phyloP scores from a whole-genome alignment of 345 rosid genomes.

The Citrus australasica region DNA sequence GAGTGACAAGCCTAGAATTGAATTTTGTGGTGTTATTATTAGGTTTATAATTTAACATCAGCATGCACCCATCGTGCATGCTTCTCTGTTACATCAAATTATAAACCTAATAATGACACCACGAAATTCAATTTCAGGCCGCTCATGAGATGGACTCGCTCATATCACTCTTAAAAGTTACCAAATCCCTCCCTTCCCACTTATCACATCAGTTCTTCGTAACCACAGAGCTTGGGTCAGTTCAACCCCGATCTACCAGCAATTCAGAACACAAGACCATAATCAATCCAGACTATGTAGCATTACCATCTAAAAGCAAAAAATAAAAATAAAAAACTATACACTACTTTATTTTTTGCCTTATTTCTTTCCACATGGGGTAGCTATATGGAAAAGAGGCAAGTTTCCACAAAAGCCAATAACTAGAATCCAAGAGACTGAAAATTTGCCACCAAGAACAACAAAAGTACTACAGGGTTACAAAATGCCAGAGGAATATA shows the following conservation, averaged over 20 bases:
- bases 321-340: background rate
- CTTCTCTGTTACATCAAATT: background rate
- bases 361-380: background rate
- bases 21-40: background rate
- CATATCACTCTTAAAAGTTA: background rate
- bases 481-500: background rate
- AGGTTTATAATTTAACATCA: background rate
- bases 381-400: background rate
- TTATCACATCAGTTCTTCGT: background rate
- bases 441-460: background rate
- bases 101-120: background rate
- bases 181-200: background rate
- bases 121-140: background rate
- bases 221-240: background rate
- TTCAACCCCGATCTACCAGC: conserved; percentile 12
- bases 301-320: background rate
- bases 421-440: background rate
- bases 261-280: conserved; percentile 1
- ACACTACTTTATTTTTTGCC: background rate
- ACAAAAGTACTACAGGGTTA: background rate
- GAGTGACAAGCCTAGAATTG: background rate
- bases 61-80: background rate
- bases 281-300: background rate
- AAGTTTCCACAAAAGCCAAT: background rate
- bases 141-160: background rate